These are phyloP conservation scores for Suillus plorans DNA, from an alignment of 768 basidiomycete species.

Conservation along the genomic window DNA sequence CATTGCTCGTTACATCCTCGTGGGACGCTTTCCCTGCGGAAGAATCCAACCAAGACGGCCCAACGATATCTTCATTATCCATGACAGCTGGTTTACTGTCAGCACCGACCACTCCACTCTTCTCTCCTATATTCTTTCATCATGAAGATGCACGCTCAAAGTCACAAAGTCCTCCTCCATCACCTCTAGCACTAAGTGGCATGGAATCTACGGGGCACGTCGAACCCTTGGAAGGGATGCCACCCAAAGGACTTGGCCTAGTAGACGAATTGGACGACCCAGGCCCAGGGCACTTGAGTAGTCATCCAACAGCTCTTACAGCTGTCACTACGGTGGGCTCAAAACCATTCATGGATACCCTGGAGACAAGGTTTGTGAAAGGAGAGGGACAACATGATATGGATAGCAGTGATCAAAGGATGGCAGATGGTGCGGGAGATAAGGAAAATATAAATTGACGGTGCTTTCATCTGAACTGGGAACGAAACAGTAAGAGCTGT, in stretches of 20 bases:
- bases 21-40: slow-evolving; percentile 66
- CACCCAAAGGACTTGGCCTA: slow-evolving; percentile 61
- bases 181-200: slow-evolving; percentile 57
- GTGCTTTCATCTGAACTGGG: slow-evolving; percentile 1
- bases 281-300: slow-evolving; percentile 79
- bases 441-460: slow-evolving; percentile 56
- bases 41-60: slow-evolving; percentile 28
- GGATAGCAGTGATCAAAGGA: slow-evolving; percentile 39
- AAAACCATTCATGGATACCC: slow-evolving; percentile 52
- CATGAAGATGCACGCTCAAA: slow-evolving; percentile 81
- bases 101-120: slow-evolving; percentile 74
- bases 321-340: slow-evolving; percentile 53
- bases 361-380: slow-evolving; percentile 66
- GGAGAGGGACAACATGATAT: slow-evolving; percentile 33
- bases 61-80: slow-evolving; percentile 32
- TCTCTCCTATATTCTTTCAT: slow-evolving; percentile 85
- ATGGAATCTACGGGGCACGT: slow-evolving; percentile 32
- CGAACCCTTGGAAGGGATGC: slow-evolving; percentile 35
- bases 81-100: slow-evolving; percentile 50
- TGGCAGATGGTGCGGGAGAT: slow-evolving; percentile 40
- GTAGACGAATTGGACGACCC: slow-evolving; percentile 89
- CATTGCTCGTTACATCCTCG: slow-evolving; percentile 81
- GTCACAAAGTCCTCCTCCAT: slow-evolving; percentile 78
- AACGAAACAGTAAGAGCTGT: slow-evolving; percentile 3
- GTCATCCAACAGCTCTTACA: slow-evolving; percentile 69